A percentile compares a stretch with the other conserved stretches of the same genome.
Evolutionary conservation across 371 early-diverging fungal species (phyloP).

Genomic region (Mucor indicus): DNA sequence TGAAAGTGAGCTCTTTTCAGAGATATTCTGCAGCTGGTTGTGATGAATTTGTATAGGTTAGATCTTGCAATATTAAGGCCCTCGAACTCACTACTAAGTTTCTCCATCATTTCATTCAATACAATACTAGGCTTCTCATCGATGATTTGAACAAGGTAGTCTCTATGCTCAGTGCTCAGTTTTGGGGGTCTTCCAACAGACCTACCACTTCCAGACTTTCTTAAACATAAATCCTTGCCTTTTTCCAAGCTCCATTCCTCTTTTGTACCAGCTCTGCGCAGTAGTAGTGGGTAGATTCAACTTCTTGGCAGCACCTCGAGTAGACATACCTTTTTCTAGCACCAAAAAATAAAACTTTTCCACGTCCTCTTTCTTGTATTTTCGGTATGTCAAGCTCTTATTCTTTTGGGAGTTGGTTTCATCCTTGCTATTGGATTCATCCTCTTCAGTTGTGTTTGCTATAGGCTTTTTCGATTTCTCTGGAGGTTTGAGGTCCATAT

Average conservation of each 20-base stretch:
- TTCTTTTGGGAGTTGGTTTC: no score
- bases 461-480: conserved; percentile 4
- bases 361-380: conserved; percentile 9
- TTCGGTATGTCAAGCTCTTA: neutral
- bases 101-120: conserved; percentile 6
- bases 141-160: neutral
- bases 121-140: conserved; percentile 8
- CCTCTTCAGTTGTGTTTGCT: neutral
- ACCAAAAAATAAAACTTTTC: conserved; percentile 9
- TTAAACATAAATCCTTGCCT: conserved; percentile 1
- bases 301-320: conserved; percentile 4
- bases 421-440: neutral
- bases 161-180: conserved; percentile 1
- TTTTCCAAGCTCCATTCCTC: conserved; percentile 4
- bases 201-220: conserved; percentile 9
- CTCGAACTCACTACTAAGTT: no score
- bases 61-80: conserved; percentile 11
- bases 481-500: conserved; percentile 4
- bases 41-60: conserved; percentile 10
- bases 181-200: conserved; percentile 3
- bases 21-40: conserved; percentile 12
- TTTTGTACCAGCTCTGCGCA: conserved; percentile 7
- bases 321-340: conserved; percentile 6
- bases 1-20: conserved; percentile 14
- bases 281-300: conserved; percentile 1